phyloP scores from a whole-genome alignment of 352 stramenopile species.

The Phytophthora capsici region DNA sequence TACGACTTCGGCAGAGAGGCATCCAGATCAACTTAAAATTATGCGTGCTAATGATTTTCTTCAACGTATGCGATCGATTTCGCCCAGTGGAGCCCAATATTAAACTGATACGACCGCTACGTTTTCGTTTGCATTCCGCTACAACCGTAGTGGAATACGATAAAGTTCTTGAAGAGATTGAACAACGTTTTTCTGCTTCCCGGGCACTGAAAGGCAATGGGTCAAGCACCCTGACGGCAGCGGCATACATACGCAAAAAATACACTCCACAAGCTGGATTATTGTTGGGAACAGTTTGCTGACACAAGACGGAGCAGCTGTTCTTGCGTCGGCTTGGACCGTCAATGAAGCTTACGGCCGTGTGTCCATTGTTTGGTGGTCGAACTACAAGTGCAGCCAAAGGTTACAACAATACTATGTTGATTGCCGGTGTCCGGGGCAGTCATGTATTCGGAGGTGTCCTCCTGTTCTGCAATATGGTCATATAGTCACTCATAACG shows the following conservation, averaged over 20 bases:
- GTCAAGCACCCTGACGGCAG: background rate
- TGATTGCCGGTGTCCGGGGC: background rate
- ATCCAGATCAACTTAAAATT: background rate
- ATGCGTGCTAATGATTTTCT: no score
- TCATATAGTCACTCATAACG: background rate
- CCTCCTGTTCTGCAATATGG: background rate
- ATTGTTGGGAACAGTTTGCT: background rate
- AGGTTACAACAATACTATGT: conserved; percentile 5
- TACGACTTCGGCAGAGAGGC: background rate
- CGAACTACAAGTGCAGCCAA: conserved; percentile 9
- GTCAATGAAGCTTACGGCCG: no score
- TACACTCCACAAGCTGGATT: background rate
- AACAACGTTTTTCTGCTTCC: no score
- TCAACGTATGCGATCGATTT: background rate
- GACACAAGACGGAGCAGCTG: no score
- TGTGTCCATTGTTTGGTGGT: background rate
- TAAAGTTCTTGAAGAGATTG: no score
- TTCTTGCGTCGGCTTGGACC: no score
- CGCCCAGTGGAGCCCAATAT: no score
- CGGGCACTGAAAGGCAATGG: background rate
- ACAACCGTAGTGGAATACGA: no score
- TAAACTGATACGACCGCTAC: no score
- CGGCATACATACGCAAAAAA: no score
- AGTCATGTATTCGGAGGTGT: conserved; percentile 3
- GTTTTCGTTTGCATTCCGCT: no score